Evolutionary conservation across 2,329 filamentous ascomycete genomes (phyloP).

Genomic region (Xenosphaeropsis pyriputrescens): DNA sequence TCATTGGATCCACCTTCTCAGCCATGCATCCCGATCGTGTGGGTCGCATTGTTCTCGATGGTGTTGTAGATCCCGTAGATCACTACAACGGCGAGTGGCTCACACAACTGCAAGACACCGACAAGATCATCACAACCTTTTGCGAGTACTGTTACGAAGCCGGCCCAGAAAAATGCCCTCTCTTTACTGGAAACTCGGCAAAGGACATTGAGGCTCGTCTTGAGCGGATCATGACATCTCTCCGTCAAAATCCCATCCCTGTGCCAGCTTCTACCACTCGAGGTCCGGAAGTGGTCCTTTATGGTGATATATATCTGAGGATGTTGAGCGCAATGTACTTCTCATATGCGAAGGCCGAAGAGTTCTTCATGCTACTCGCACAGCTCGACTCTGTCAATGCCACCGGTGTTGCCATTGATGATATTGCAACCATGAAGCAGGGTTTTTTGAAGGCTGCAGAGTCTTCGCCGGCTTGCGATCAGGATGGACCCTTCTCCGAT

Average conservation of each 20-base stretch:
- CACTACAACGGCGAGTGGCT: slow-evolving; percentile 19
- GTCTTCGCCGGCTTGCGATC: background rate
- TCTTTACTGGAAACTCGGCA: slow-evolving; percentile 6
- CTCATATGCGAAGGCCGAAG: slow-evolving; percentile 9
- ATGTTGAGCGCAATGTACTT: slow-evolving; percentile 6
- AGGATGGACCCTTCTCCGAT: no score
- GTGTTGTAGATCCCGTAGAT: slow-evolving; percentile 8
- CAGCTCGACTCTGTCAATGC: slow-evolving; percentile 22
- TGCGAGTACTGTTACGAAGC: slow-evolving; percentile 11
- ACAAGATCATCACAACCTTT: slow-evolving; percentile 12
- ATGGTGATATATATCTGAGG: slow-evolving; percentile 7
- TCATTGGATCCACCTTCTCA: slow-evolving; percentile 25
- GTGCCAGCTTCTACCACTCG: slow-evolving; percentile 2
- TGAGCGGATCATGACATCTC: slow-evolving; percentile 1
- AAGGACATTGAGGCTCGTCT: slow-evolving; percentile 1
- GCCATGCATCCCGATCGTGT: slow-evolving; percentile 24
- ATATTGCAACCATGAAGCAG: no score
- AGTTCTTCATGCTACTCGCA: slow-evolving; percentile 8
- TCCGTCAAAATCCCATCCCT: slow-evolving; percentile 4
- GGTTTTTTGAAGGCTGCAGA: background rate
- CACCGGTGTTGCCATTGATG: background rate
- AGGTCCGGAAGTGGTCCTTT: slow-evolving; percentile 11
- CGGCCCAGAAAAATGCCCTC: slow-evolving; percentile 16
- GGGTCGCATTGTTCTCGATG: slow-evolving; percentile 20
- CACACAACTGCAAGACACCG: slow-evolving; percentile 20